Base-by-base conservation (phyloP, 129 eudicot species). In the Centaurea solstitialis region DNA sequence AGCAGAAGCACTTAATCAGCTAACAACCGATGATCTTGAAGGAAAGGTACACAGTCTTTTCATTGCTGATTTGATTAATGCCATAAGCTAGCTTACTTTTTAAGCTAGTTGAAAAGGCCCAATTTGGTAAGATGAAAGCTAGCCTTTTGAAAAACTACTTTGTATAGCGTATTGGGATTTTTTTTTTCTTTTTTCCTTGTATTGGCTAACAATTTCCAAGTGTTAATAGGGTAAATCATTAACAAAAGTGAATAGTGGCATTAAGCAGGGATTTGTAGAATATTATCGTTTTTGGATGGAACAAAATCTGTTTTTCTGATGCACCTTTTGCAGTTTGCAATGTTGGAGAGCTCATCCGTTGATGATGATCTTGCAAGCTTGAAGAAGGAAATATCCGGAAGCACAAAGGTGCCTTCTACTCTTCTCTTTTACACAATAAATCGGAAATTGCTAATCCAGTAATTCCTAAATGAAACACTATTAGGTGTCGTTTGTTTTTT, bases 331-430 rank as follows among this genome's bases (percentile, higher is more conserved):
- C 83, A 96, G 99, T 96, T 96, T 88, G 97, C 98, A 20, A 70
- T 96, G 84, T 85, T 96, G 75, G 99, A 96, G 85, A 80, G 88
- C 86, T 83, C 98, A 66, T 93, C 98, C 0, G 97, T 96, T 21
- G 99, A 96, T 82, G 99, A 96, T 23, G 99, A 96, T 83, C 92
- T 96, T 79, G 97, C 97, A 62, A 85, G 67, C 87, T 83, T 96
- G 89, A 96, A 89, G 91, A 89, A 87, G 74, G 97, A 93, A 75
- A 17, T 96, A 45, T 96, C 98, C 35, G 97, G 93, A 84, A 86
- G 87, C 84, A 76, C 95, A 77, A 91, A 89, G 98, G 99, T 96
- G 82, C 72, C 67, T 24, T 65, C 61, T 18, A 61, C 24, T 85
- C 28, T 9, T 35, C 37, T 64, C 30, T 7, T 53, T 26, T 72